Evolutionary conservation across 2,329 filamentous ascomycete species (phyloP), one percentile per base, ranked within the genome.

Genomic region (Aspergillus sp.): DNA sequence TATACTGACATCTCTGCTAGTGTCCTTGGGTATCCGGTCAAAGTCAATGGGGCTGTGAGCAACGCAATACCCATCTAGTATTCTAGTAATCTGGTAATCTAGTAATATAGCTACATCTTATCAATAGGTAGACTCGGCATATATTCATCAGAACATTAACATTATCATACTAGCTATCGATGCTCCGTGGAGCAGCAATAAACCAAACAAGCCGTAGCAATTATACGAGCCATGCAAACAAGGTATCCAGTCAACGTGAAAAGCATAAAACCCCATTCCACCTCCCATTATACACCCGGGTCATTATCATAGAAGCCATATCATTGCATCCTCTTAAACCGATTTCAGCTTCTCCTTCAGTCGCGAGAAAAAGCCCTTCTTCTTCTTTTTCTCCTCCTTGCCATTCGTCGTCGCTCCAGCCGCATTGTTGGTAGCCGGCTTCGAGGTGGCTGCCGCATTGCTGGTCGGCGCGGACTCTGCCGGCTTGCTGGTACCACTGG

Each of bases 311-410:
- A 43, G 21, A 21, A 53, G 23, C 36, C 54, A 28, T 50, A 50
- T 48, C 19, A n/a, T 49, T 57, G 23, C 30, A 4, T 38, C 23
- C 25, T 17, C 12, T n/a, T 39, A 39, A 39, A 52, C 55, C 69
- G 25, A 79, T 68, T 78, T 78, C 59, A 85, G 75, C 74, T 84
- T 85, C 65, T 82, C 82, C 78, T 84, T 85, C 58, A 86, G 65
- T 69, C 78, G 81, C 32, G 74, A 74, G 71, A 90, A 85, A 68
- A 90, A 84, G 56, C 82, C 78, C 75, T 85, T 81, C 80, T 87
- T 88, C 82, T 88, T 89, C 81, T 89, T 90, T 79, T 85, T 87
- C 76, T 57, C 57, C 25, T 62, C 62, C 49, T 64, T 64, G 23
- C 59, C 58, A 21, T 43, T 49, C 25, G 41, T 51, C 8, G 58